Base-by-base conservation (phyloP, 2,329 filamentous ascomycete genomes). In the Cercospora beticola region DNA sequence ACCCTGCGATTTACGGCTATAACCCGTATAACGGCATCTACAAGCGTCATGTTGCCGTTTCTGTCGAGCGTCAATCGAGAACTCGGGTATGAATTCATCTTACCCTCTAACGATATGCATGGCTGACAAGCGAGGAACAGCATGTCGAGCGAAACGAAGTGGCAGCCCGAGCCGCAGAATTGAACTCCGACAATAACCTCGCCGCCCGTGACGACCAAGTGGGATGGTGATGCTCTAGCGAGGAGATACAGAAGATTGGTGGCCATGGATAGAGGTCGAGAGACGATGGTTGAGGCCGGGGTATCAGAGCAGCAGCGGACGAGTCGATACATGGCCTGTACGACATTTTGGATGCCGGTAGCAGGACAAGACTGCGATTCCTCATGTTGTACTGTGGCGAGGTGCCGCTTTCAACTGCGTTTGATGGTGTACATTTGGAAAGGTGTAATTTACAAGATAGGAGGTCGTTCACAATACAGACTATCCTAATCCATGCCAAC, bases 401-500 rank as follows among this genome's bases (percentile, higher is more conserved):
- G 9, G 4, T 54, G 49, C 23, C 23, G 23, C 21, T 16, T 14
- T 54, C 16, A 23, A 54, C 23, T 23, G 12, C 30, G 49, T 14
- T 28, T 9, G 21, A n/a, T 28, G 49, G 12, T 28, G 49, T 54
- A 54, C 49, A 28, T 28, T 26, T 16, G 12, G 49, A 14, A 26
- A 16, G 23, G 7, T 23, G 23, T 16, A 26, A 16, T 54, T 54
- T 54, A 54, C 49, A 54, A 26, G 6, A 28, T 9, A 54, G 12
- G 26, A 28, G 12, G 49, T 28, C 49, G 26, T 54, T 28, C 23
- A 8, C 36, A 54, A 30, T 30, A 16, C 7, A 28, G 30, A 58
- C 60, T 68, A 78, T 60, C 77, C 76, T 57, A 81, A 75, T 12
- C 74, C 76, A 28, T 77, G 74, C 69, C 76, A 75, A 30, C 78